phyloP scores from a whole-genome alignment of 495 filamentous ascomycete species.

The Penicillium antarcticum region DNA sequence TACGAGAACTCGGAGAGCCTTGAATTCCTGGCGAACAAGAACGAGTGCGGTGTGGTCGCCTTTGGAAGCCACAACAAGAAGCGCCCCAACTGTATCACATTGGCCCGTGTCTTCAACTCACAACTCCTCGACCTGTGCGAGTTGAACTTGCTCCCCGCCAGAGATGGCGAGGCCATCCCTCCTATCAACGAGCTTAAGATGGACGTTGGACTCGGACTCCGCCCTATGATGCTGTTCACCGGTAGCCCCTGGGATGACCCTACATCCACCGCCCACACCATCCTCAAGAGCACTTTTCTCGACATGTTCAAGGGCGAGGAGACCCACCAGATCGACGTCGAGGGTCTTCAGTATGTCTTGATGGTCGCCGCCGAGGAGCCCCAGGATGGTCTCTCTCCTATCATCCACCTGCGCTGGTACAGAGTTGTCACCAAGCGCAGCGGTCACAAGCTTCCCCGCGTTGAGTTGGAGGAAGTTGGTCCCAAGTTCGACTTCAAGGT shows the following conservation, averaged over 20 bases:
- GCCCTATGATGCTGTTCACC: slow-evolving; percentile 83
- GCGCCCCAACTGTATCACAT: slow-evolving; percentile 81
- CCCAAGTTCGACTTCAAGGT: slow-evolving; percentile 92
- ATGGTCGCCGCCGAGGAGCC: slow-evolving; percentile 77
- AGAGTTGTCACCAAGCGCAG: slow-evolving; percentile 79
- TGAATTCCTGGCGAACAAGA: slow-evolving; percentile 93
- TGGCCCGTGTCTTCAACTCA: slow-evolving; percentile 77
- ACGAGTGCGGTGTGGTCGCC: slow-evolving; percentile 78
- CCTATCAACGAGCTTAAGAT: slow-evolving; percentile 84
- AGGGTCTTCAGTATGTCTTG: slow-evolving; percentile 87
- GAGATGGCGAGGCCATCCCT: slow-evolving; percentile 56
- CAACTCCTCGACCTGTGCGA: slow-evolving; percentile 93
- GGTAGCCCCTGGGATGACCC: slow-evolving; percentile 81
- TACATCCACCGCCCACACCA: slow-evolving; percentile 67
- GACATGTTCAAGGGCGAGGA: slow-evolving; percentile 87
- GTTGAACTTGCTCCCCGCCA: slow-evolving; percentile 68
- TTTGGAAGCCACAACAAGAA: slow-evolving; percentile 88
- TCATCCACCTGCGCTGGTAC: slow-evolving; percentile 80
- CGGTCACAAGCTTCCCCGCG: slow-evolving; percentile 80
- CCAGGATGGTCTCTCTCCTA: slow-evolving; percentile 57
- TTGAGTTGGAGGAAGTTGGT: slow-evolving; percentile 93
- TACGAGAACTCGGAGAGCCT: slow-evolving; percentile 86
- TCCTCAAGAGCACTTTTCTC: slow-evolving; percentile 80
- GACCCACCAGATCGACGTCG: slow-evolving; percentile 78
- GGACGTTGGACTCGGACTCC: slow-evolving; percentile 65